Base-by-base conservation (phyloP, 1,284 basidiomycete species). In the Microbotryum silenes-acaulis region DNA sequence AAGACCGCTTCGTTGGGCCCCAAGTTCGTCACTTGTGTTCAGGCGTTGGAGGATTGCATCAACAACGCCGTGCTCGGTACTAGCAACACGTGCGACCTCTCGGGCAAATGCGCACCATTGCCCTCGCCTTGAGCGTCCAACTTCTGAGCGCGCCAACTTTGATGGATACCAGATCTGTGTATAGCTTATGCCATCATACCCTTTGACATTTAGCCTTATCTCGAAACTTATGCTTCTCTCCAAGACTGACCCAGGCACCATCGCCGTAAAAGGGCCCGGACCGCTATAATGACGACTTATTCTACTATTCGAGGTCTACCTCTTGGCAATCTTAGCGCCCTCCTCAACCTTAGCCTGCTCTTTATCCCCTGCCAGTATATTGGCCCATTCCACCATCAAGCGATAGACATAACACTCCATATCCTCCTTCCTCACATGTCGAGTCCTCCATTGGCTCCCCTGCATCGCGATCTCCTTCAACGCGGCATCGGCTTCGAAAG, bases 321-420 rank as follows among this genome's bases (percentile, higher is more conserved):
- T 42, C 37, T 42, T 42, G 9, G 37, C 37, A 18, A 42, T 18
- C 37, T 42, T 42, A 2, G 37, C 37, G 12, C 2, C 16, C 6
- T 42, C 14, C 16, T 42, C 37, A 18, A 42, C 37, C 37, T 42
- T 42, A 18, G 37, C 37, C 37, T 4, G 37, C 37, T 12, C 12
- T 42, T 42, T 12, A 42, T 42, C 37, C 37, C 14, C 37, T 20
- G 86, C 81, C 78, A 83, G 86, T 44, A 96, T 78, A 47, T 90
- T 78, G 12, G 86, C 91, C 80, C 89, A 97, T 73, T 97, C 92
- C 54, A 97, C 77, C 71, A 88, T 87, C 20, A 97, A 78, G 61
- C 90, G 80, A 75, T 89, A 93, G n/a, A 93, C 84, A 75, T 93
- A 78, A 60, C 75, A 72, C 82, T 94, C 88, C 89, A 91, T 91